Evolutionary conservation across 1,284 basidiomycete species (phyloP).

Genomic region (Trichosporon sp.): DNA sequence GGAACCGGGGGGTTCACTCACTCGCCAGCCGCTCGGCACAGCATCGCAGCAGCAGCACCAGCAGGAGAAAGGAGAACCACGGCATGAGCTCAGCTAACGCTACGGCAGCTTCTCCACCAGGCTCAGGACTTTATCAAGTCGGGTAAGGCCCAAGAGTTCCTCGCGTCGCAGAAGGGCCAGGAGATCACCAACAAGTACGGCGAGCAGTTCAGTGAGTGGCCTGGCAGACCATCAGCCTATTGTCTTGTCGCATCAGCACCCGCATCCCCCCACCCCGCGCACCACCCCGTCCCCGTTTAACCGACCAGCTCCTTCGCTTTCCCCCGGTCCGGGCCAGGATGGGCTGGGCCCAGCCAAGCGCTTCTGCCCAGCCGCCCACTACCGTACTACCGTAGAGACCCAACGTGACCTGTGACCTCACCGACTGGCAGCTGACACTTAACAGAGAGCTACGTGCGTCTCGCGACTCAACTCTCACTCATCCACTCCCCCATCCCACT

Average conservation of each 20-base stretch:
- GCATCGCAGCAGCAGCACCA: not conserved
- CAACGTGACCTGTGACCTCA: not conserved
- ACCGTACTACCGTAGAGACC: not conserved
- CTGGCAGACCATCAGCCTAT: not conserved
- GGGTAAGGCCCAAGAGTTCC: slow-evolving; percentile 27
- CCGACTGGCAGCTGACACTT: not conserved
- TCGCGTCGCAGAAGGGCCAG: slow-evolving; percentile 27
- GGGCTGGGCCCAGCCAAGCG: too few relatives aligned
- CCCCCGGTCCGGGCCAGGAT: not conserved
- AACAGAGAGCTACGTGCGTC: slow-evolving; percentile 1
- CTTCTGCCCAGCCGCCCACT: too few relatives aligned
- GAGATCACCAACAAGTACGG: slow-evolving; percentile 20
- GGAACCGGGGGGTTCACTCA: too few relatives aligned
- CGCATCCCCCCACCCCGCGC: too few relatives aligned
- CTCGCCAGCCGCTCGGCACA: too few relatives aligned
- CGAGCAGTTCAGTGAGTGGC: slow-evolving; percentile 13
- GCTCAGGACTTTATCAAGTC: not conserved
- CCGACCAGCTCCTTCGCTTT: not conserved
- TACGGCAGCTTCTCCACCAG: not conserved
- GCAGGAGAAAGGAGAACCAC: too few relatives aligned
- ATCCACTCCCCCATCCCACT: not conserved
- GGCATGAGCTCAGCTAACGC: too few relatives aligned
- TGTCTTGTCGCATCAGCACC: too few relatives aligned
- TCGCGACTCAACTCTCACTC: not conserved
- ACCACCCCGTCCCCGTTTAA: not conserved